phyloP scores from a whole-genome alignment of 805 yeast genomes.

The Yarrowia sp. region DNA sequence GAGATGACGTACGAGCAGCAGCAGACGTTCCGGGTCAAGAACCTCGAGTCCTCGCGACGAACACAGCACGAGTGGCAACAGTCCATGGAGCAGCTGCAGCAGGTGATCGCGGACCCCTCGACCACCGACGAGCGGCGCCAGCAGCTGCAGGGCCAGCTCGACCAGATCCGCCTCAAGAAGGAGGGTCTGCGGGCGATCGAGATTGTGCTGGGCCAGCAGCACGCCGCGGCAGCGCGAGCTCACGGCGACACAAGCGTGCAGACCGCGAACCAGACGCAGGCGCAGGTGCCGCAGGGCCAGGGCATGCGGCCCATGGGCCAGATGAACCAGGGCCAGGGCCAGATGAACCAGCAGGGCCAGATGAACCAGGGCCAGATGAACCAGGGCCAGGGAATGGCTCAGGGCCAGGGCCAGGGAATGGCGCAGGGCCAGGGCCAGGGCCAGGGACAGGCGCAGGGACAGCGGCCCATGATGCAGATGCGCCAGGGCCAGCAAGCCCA shows the following conservation, averaged over 20 bases:
- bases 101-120: not conserved
- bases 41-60: conserved; percentile 12
- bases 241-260: conserved; percentile 17
- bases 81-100: conserved; percentile 23
- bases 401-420: conserved; percentile 27
- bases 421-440: not conserved
- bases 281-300: conserved; percentile 1
- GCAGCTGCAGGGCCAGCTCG: conserved; percentile 12
- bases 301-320: not conserved
- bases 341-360: conserved; percentile 28
- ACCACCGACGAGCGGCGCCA: conserved; percentile 7
- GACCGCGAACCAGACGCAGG: not conserved
- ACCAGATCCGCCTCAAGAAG: conserved; percentile 6
- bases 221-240: conserved; percentile 7
- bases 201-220: conserved; percentile 22
- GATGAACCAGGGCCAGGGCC: conserved; percentile 12
- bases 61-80: conserved; percentile 21
- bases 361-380: conserved; percentile 28
- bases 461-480: conserved; percentile 25
- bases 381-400: conserved; percentile 32
- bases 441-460: not conserved
- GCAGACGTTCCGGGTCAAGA: conserved; percentile 18
- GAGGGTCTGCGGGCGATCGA: conserved; percentile 15
- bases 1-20: conserved; percentile 22
- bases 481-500: conserved; percentile 10